phyloP scores from a whole-genome alignment of 129 eudicot species.

The Centella asiatica region DNA sequence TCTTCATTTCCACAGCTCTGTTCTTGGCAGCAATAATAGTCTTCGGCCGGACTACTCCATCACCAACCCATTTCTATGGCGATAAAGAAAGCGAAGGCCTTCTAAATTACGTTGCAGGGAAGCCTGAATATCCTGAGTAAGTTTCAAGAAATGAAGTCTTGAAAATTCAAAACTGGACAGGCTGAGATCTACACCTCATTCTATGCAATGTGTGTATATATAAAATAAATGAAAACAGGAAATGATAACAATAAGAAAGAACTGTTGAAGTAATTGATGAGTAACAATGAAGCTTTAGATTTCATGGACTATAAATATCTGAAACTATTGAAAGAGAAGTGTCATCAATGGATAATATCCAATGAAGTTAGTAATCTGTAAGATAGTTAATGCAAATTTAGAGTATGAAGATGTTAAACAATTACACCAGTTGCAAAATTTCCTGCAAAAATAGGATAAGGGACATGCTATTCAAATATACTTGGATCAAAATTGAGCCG shows the following conservation, averaged over 20 bases:
- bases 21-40: slow-evolving; percentile 22
- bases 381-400: not conserved
- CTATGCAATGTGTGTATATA: too few relatives aligned
- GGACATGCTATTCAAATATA: not conserved
- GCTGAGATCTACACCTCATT: too few relatives aligned
- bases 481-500: not conserved
- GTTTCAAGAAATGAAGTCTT: slow-evolving; percentile 2
- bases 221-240: too few relatives aligned
- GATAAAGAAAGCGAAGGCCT: slow-evolving; percentile 25
- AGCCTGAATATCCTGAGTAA: slow-evolving; percentile 15
- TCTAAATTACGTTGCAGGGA: slow-evolving; percentile 30
- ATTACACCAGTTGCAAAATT: too few relatives aligned
- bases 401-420: not conserved
- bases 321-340: not conserved
- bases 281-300: not conserved
- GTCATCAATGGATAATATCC: not conserved
- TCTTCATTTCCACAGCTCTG: slow-evolving; percentile 40
- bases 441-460: not conserved
- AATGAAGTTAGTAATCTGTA: not conserved
- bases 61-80: slow-evolving; percentile 12
- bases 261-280: not conserved
- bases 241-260: too few relatives aligned
- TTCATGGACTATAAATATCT: not conserved
- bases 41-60: slow-evolving; percentile 23
- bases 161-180: too few relatives aligned